A percentile compares a stretch with the other conserved stretches of the same genome.
phyloP scores from a whole-genome alignment of 176 grass and related monocot genomes.

The Phragmites australis region DNA sequence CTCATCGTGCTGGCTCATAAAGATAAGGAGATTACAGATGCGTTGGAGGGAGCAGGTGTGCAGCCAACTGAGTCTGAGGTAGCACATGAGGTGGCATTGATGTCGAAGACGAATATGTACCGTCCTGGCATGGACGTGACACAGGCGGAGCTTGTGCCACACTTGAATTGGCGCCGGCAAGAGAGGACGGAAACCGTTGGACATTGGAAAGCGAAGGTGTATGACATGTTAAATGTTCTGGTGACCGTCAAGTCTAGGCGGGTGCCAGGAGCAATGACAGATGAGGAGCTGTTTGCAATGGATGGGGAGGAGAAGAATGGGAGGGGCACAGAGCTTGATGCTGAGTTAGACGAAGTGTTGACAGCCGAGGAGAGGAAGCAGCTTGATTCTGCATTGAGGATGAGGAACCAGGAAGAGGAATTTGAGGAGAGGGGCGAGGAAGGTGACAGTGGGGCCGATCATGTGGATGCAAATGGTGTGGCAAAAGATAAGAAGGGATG shows the following conservation, averaged over 20 bases:
- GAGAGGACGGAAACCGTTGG: slow-evolving; percentile 75
- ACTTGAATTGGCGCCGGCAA: slow-evolving; percentile 89
- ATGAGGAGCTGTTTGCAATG: slow-evolving; percentile 84
- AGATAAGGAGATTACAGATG: slow-evolving; percentile 95
- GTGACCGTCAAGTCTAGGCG: slow-evolving; percentile 92
- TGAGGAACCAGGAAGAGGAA: slow-evolving; percentile 63
- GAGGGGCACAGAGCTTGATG: slow-evolving; percentile 54
- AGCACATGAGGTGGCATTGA: slow-evolving; percentile 82
- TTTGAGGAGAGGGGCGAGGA: slow-evolving; percentile 52
- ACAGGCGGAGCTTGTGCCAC: slow-evolving; percentile 85
- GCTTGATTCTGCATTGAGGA: slow-evolving; percentile 82
- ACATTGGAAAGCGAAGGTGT: slow-evolving; percentile 91
- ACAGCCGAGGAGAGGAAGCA: slow-evolving; percentile 92
- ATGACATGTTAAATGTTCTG: slow-evolving; percentile 88
- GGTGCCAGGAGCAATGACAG: slow-evolving; percentile 91
- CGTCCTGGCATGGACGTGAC: slow-evolving; percentile 92
- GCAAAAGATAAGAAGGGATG: slow-evolving; percentile 86
- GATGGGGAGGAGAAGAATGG: slow-evolving; percentile 73
- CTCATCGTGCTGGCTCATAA: slow-evolving; percentile 91
- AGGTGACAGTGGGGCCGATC: slow-evolving; percentile 44
- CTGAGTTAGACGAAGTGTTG: slow-evolving; percentile 74
- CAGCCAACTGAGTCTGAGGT: slow-evolving; percentile 85
- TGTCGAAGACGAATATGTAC: slow-evolving; percentile 99
- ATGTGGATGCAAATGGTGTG: slow-evolving; percentile 46
- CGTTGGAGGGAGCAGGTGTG: slow-evolving; percentile 84